Evolutionary conservation across 1,284 basidiomycete species (phyloP).

Genomic region (Puccinia triticina): DNA sequence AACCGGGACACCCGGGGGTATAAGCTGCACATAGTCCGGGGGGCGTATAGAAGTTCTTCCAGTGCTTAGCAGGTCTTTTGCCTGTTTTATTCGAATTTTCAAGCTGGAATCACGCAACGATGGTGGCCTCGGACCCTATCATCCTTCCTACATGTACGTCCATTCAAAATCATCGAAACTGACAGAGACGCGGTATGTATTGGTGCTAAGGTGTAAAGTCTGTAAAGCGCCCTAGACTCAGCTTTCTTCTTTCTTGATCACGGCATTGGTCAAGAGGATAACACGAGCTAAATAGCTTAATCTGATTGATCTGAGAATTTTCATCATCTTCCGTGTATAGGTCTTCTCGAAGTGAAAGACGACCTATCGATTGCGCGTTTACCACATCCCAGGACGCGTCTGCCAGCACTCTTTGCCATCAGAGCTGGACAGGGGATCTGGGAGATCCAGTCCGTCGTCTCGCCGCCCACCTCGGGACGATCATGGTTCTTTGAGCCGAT

Average conservation of each 20-base stretch:
- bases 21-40: too few species aligned
- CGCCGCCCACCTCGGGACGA: not conserved
- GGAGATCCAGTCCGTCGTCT: constrained; percentile 31
- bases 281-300: not conserved
- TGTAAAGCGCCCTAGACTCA: not conserved
- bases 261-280: not conserved
- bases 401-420: constrained; percentile 22
- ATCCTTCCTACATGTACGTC: constrained; percentile 22
- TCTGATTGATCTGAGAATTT: not conserved
- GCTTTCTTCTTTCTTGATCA: not conserved
- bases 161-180: not conserved
- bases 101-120: not conserved
- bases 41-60: too few species aligned
- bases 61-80: too few species aligned
- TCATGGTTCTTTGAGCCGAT: constrained; percentile 25
- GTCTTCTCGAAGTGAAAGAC: not conserved
- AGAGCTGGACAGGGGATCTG: constrained; percentile 1
- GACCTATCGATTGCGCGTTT: constrained; percentile 19
- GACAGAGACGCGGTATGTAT: not conserved
- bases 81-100: too few species aligned
- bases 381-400: constrained; percentile 31
- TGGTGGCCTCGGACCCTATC: constrained; percentile 10
- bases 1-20: too few species aligned
- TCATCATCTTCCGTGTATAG: not conserved
- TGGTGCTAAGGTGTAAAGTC: not conserved